Percentiles rank a stretch among this genome's conserved stretches.
Evolutionary conservation across 345 rosid species (phyloP).

Genomic region (Dovyalis caffra): DNA sequence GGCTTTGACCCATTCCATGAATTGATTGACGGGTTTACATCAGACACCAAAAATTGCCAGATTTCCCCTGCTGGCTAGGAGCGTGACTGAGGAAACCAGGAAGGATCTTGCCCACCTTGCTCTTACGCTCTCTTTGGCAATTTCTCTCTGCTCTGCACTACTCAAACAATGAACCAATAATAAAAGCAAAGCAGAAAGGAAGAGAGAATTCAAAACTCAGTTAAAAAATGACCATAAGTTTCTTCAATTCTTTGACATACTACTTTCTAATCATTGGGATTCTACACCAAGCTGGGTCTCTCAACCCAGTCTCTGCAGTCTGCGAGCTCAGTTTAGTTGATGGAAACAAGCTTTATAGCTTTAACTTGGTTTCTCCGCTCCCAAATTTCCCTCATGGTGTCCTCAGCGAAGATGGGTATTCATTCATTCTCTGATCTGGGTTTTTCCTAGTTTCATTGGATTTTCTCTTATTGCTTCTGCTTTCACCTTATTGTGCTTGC

Average conservation of each 20-base stretch:
- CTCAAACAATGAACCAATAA: no score
- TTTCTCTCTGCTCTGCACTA: no score
- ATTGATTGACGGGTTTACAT: background rate
- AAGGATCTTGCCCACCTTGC: no score
- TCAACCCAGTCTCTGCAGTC: constrained; percentile 32
- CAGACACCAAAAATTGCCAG: no score
- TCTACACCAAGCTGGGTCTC: constrained; percentile 24
- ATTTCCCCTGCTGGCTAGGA: no score
- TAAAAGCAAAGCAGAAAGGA: no score
- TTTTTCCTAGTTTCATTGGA: background rate
- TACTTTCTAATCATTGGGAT: constrained; percentile 24
- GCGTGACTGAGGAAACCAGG: no score
- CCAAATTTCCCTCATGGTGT: constrained; percentile 74
- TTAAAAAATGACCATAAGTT: no score
- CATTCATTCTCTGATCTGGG: constrained; percentile 23
- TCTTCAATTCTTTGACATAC: constrained; percentile 25
- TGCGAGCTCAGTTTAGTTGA: constrained; percentile 65
- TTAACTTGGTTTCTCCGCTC: constrained; percentile 68
- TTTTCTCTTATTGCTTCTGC: background rate
- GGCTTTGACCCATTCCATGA: background rate
- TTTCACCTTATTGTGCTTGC: background rate
- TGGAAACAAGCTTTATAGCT: constrained; percentile 52
- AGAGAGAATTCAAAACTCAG: no score
- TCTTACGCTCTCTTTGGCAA: no score
- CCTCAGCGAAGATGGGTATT: constrained; percentile 98